Evolutionary conservation across 176 grass and related monocot genomes (phyloP).

Genomic region (Rhynchospora tenuis): DNA sequence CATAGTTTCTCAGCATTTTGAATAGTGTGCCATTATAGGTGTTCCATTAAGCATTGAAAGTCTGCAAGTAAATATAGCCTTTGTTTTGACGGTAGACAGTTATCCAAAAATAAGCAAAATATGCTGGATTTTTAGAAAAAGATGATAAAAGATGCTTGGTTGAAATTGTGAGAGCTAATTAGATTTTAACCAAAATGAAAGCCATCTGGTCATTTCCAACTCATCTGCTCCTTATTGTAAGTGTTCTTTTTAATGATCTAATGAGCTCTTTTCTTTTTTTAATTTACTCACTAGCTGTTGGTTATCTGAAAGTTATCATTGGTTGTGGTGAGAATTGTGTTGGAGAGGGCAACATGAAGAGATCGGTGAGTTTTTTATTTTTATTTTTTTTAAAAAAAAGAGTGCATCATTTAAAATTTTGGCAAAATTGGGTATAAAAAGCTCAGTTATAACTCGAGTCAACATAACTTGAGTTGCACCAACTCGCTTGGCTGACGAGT

Average conservation of each 20-base stretch:
- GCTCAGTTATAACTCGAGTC: no score
- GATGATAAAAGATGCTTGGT: background rate
- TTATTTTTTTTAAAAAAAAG: background rate
- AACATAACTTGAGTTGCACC: no score
- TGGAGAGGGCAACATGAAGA: conserved; percentile 83
- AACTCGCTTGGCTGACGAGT: no score
- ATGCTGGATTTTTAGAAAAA: background rate
- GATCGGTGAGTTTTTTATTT: conserved; percentile 34
- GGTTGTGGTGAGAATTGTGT: conserved; percentile 66
- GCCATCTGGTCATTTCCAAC: background rate
- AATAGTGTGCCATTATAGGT: background rate
- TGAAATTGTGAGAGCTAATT: background rate
- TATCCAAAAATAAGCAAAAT: background rate
- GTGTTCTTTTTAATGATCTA: conserved; percentile 18
- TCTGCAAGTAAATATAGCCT: background rate
- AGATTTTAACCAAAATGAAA: background rate
- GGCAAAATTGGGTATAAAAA: no score
- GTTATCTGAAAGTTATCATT: conserved; percentile 77
- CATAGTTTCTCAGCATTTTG: background rate
- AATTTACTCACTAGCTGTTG: conserved; percentile 40
- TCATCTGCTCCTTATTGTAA: background rate
- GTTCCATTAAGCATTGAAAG: background rate
- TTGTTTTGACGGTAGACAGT: background rate
- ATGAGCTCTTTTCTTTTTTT: conserved; percentile 11
- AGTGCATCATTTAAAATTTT: background rate